Base-by-base conservation (phyloP, 1,284 basidiomycete species). In the Pyrrhoderma noxium region DNA sequence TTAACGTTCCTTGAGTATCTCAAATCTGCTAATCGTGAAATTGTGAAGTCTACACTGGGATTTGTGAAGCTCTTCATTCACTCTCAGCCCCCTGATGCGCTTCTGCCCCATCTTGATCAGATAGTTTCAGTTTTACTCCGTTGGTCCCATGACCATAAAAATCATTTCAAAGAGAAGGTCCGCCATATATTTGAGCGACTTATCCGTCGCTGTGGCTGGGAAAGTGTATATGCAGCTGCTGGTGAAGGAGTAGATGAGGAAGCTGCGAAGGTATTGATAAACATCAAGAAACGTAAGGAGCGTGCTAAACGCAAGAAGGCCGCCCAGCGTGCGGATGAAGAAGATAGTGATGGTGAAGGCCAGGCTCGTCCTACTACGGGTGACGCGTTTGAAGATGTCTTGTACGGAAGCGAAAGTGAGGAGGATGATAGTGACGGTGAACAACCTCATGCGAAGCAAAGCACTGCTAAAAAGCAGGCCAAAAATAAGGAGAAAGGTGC, bases 141-240 rank as follows among this genome's bases (percentile, higher is more conserved):
- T 51, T 96, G 95, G 93, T 91, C 91, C 4, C 90, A 95, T 62
- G 93, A 97, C 65, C 94, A 99, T 72, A 95, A 95, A 67, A 97
- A 99, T 64, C 95, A 98, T 67, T 99, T 99, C 80, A 99, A 99
- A 68, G 76, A 80, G 51, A 98, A 97, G 71, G 91, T 97, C 11
- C 81, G 93, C 42, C 94, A 98, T 68, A 93, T 99, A 54, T 93
- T 99, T 60, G 96, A 99, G 73, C 82, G 96, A 43, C 84, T 99
- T 77, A 77, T 99, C 57, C 76, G 95, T 55, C 80, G 93, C 56
- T 96, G 97, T 63, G 88, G 86, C 0, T 96, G 82, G 74, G 84
- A 94, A 46, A 84, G 85, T 18, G 82, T 99, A 4, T 87, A 87
- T 61, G 68, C 73, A 14, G 79, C 79, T 56, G 87, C 89, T 25